Base-by-base conservation (phyloP, 2,329 filamentous ascomycete species). In the Exserohilum rostratum region DNA sequence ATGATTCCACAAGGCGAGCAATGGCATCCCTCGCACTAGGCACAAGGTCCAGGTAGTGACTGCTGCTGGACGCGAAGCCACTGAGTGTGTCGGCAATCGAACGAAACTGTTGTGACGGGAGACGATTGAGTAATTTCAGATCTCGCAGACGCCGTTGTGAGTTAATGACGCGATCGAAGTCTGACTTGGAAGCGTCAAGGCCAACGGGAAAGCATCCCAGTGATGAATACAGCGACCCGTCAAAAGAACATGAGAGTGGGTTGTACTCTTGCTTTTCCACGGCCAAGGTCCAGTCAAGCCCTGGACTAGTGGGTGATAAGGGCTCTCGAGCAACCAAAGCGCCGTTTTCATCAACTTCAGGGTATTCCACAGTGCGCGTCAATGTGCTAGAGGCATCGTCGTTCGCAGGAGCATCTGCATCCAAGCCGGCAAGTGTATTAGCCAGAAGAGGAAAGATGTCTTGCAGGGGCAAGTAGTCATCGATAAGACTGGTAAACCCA, bases 131-230 rank as follows among this genome's bases (percentile, higher is more conserved):
- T 20, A 75, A 54, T 18, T 69, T 69, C 2, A 75, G 57, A 7
- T 61, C 59, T 13, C 71, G 59, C 20, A 75, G 46, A 33, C 67
- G 60, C 45, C 65, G 58, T 50, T 74, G 72, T 40, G 72, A 74
- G 35, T 57, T 63, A 12, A 75, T 48, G 13, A 75, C 65, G 38
- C 70, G 64, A 20, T 69, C 55, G 46, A 73, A 75, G 44, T 73
- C 72, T 20, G 59, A 50, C 40, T 64, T 64, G 18, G 70, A 68
- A 6, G 65, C 67, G 43, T 71, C 60, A 5, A 75, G 47, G 12
- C 73, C 73, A 40, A 75, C 67, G 3, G 73, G 73, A 53, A 75
- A 75, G 54, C 73, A 75, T 2, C 73, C 72, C 6, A 74, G 43
- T 7, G 65, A 50, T 5, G 57, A 64, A 46, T 72, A 72, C 29